Evolutionary conservation across 768 basidiomycete species (phyloP).

Genomic region (Mycena galericulata): DNA sequence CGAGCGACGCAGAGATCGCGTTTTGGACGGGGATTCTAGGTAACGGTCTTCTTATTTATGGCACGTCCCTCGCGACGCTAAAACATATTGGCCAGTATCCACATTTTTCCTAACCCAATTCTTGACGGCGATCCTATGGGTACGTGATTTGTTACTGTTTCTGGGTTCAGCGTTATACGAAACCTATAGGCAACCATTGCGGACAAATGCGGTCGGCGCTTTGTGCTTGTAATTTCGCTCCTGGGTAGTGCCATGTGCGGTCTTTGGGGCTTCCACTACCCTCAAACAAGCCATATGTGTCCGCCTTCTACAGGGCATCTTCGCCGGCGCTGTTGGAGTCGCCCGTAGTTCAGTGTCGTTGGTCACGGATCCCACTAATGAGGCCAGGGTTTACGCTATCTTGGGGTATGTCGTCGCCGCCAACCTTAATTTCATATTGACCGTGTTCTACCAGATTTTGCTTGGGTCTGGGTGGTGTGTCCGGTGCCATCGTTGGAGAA

Average conservation of each 20-base stretch:
- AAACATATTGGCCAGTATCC: conserved; percentile 61
- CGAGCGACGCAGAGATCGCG: conserved; percentile 87
- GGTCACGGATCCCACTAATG: conserved; percentile 92
- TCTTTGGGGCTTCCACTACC: conserved; percentile 83
- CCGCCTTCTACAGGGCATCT: conserved; percentile 91
- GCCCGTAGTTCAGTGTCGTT: conserved; percentile 89
- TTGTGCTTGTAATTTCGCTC: conserved; percentile 87
- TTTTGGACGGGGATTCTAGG: conserved; percentile 91
- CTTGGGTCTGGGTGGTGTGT: conserved; percentile 97
- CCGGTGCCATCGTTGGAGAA: conserved; percentile 89
- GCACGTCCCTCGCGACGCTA: conserved; percentile 26
- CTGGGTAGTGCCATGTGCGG: conserved; percentile 86
- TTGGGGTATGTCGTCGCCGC: conserved; percentile 68
- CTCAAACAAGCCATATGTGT: conserved; percentile 86
- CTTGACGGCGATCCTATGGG: conserved; percentile 94
- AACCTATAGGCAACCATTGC: conserved; percentile 87
- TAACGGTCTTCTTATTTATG: conserved; percentile 49
- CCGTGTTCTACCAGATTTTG: conserved; percentile 69
- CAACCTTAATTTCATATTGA: conserved; percentile 11
- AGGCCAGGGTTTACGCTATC: conserved; percentile 94
- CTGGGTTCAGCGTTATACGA: conserved; percentile 33
- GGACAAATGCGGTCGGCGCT: conserved; percentile 88
- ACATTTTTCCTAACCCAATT: conserved; percentile 97
- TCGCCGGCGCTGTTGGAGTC: conserved; percentile 94
- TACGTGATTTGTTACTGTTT: conserved; percentile 44